Conservation (phyloP, 805 yeast genomes). For the Metschnikowia gelsemii region DNA sequence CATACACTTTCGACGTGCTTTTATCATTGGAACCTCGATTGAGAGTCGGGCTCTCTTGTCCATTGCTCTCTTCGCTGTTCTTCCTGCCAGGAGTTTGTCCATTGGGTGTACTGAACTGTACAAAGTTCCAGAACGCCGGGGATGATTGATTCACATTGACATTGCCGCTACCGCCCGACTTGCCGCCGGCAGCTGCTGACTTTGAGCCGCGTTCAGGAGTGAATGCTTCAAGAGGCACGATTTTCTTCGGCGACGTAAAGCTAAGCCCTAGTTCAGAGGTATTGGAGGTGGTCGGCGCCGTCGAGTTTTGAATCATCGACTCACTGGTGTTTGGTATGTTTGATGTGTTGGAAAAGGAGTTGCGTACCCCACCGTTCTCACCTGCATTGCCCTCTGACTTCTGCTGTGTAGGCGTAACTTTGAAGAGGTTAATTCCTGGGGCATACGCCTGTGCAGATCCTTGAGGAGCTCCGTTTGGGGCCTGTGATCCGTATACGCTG, state of each 20-base stretch:
- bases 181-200: slow-evolving; percentile 21
- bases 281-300: slow-evolving; percentile 28
- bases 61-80: slow-evolving; percentile 38
- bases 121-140: slow-evolving; percentile 92
- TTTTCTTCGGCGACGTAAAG: slow-evolving; percentile 44
- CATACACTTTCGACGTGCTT: slow-evolving; percentile 5
- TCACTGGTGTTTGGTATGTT: slow-evolving; percentile 18
- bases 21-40: slow-evolving; percentile 22
- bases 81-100: slow-evolving; percentile 44
- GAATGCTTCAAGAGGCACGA: slow-evolving; percentile 42
- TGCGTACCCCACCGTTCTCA: slow-evolving; percentile 6
- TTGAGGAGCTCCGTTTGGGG: slow-evolving; percentile 21
- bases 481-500: slow-evolving; percentile 20
- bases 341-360: slow-evolving; percentile 16
- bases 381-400: slow-evolving; percentile 2
- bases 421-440: slow-evolving; percentile 7
- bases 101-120: slow-evolving; percentile 62
- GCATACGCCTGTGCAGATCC: not conserved
- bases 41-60: slow-evolving; percentile 42
- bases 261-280: slow-evolving; percentile 37
- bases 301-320: slow-evolving; percentile 18
- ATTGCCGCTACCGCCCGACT: slow-evolving; percentile 24
- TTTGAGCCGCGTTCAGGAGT: slow-evolving; percentile 46
- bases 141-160: slow-evolving; percentile 56
- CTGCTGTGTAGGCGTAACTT: slow-evolving; percentile 4